These are phyloP conservation scores for Ascochyta clinopodiicola DNA, from an alignment of 2,329 filamentous ascomycete species.

Conservation along the genomic window DNA sequence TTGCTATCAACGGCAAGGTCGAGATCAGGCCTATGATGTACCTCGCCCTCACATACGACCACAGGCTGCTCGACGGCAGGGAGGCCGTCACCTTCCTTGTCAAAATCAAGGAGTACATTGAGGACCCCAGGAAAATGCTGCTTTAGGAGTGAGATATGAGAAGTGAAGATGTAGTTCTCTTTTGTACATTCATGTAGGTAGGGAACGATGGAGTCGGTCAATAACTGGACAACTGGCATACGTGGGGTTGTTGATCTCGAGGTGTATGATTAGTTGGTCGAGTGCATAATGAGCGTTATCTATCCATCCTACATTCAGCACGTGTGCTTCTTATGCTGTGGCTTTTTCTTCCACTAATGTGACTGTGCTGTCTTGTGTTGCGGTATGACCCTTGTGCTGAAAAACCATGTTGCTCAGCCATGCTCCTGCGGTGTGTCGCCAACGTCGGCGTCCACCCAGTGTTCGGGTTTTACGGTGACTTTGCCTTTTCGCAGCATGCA, in stretches of 20 bases:
- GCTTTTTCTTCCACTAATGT: background rate
- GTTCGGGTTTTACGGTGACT: background rate
- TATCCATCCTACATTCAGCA: background rate
- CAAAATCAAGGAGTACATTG: conserved; percentile 96
- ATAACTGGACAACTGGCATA: conserved; percentile 8
- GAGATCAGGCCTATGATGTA: conserved; percentile 99
- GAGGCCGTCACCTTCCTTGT: conserved; percentile 96
- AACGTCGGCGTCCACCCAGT: too few species aligned
- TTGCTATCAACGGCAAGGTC: conserved; percentile 90
- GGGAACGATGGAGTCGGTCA: conserved; percentile 1
- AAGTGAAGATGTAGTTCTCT: conserved; percentile 2
- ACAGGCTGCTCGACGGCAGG: conserved; percentile 91
- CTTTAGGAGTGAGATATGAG: conserved; percentile 48
- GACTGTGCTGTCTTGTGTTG: background rate
- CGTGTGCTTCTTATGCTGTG: background rate
- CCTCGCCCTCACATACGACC: conserved; percentile 95
- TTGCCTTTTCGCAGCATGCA: background rate
- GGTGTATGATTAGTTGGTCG: conserved; percentile 20
- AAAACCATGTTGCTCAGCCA: background rate
- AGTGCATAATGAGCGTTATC: conserved; percentile 20
- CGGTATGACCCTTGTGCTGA: background rate
- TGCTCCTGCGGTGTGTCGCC: too few species aligned
- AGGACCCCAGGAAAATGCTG: conserved; percentile 93
- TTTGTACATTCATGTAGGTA: conserved; percentile 15
- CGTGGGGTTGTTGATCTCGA: conserved; percentile 6